Conservation (phyloP, 768 basidiomycete species). For the Tricholoma bakamatsutake region DNA sequence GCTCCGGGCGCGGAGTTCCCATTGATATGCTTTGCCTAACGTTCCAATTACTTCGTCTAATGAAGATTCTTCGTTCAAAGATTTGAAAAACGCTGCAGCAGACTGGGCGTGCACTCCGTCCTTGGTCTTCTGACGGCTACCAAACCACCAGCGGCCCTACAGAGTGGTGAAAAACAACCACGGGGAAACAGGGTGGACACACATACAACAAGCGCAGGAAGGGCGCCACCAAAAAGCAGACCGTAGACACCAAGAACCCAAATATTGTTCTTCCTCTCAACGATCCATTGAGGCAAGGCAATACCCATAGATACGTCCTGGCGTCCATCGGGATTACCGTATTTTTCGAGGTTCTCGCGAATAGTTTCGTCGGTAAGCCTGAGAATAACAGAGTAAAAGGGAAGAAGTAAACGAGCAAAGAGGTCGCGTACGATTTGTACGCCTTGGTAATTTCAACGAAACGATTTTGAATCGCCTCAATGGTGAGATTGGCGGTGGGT, state of each 20-base stretch:
- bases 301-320: slow-evolving; percentile 93
- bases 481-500: slow-evolving; percentile 73
- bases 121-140: slow-evolving; percentile 82
- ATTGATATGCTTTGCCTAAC: slow-evolving; percentile 59
- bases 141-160: slow-evolving; percentile 96
- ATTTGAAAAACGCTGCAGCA: slow-evolving; percentile 85
- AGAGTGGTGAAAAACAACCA: not conserved
- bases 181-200: not conserved
- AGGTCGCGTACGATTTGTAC: slow-evolving; percentile 77
- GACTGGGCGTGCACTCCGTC: slow-evolving; percentile 81
- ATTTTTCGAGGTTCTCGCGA: slow-evolving; percentile 82
- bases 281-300: slow-evolving; percentile 89
- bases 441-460: slow-evolving; percentile 96
- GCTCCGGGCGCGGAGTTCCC: slow-evolving; percentile 39
- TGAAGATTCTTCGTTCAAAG: slow-evolving; percentile 71
- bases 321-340: slow-evolving; percentile 95
- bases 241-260: slow-evolving; percentile 90
- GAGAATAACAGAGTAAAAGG: not conserved
- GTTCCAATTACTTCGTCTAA: slow-evolving; percentile 68
- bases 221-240: slow-evolving; percentile 76
- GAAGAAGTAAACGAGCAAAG: not conserved
- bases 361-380: slow-evolving; percentile 91
- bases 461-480: slow-evolving; percentile 77
- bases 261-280: slow-evolving; percentile 86
- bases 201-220: slow-evolving; percentile 79